Percentiles rank a stretch among this genome's conserved stretches.
These are phyloP conservation scores for Salvia sclarea DNA, from an alignment of 305 asterid genomes.

Conservation along the genomic window DNA sequence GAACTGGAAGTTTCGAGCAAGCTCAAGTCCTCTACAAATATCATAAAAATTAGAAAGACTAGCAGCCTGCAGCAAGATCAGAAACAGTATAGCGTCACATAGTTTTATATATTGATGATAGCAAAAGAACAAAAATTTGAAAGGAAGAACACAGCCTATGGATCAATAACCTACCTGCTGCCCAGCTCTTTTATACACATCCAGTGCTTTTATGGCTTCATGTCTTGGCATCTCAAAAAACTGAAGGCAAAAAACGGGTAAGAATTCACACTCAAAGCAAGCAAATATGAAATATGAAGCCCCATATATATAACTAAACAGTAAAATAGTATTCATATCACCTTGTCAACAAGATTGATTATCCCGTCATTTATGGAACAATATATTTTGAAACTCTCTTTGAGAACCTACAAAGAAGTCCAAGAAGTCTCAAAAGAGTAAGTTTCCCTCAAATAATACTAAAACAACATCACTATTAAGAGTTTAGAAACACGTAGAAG, in stretches of 20 bases:
- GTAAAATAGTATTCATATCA: conserved; percentile 32
- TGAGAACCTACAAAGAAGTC: conserved; percentile 59
- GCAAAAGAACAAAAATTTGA: conserved; percentile 2
- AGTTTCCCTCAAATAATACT: conserved; percentile 22
- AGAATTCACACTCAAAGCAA: conserved; percentile 24
- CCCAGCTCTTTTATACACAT: conserved; percentile 94
- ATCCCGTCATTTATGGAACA: conserved; percentile 87
- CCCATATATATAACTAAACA: neutral
- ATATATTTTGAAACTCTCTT: conserved; percentile 86
- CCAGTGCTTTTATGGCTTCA: conserved; percentile 93
- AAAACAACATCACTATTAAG: conserved; percentile 15
- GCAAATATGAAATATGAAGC: conserved; percentile 11
- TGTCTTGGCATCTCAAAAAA: conserved; percentile 99
- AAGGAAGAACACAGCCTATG: neutral
- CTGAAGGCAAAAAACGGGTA: conserved; percentile 48
- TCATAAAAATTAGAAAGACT: conserved; percentile 92
- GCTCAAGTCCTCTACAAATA: conserved; percentile 91
- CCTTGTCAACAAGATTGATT: conserved; percentile 87
- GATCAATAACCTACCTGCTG: conserved; percentile 65
- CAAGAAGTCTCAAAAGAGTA: conserved; percentile 14
- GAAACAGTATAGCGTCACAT: conserved; percentile 1
- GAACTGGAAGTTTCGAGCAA: conserved; percentile 94
- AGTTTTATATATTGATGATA: neutral
- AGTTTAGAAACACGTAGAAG: neutral
- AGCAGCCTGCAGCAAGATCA: conserved; percentile 58